phyloP scores from a whole-genome alignment of 768 basidiomycete genomes.

The Dacryopinax spathularia region DNA sequence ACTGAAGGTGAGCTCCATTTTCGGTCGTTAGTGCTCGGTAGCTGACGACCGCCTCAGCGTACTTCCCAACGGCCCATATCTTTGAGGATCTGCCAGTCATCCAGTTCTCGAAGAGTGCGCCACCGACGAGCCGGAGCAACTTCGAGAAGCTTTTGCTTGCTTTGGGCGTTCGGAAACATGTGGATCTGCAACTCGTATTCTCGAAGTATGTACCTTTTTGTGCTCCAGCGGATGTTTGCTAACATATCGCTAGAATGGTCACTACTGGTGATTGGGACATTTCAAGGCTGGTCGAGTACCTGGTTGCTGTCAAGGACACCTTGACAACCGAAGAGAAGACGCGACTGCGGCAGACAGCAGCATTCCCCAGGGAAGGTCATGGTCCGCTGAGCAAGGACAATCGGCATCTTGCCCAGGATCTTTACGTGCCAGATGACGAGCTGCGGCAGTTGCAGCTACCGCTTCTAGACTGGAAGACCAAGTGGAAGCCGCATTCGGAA shows the following conservation, averaged over 20 bases:
- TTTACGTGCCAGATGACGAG: conserved; percentile 71
- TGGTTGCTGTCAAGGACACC: conserved; percentile 62
- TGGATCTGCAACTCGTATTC: conserved; percentile 89
- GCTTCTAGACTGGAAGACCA: conserved; percentile 72
- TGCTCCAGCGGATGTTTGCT: background rate
- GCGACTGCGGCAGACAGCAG: conserved; percentile 47
- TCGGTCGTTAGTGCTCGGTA: background rate
- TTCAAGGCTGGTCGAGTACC: conserved; percentile 70
- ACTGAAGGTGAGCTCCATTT: conserved; percentile 29
- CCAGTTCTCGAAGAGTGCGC: conserved; percentile 48
- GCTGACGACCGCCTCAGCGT: conserved; percentile 26
- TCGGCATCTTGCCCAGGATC: conserved; percentile 50
- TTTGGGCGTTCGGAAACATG: conserved; percentile 78
- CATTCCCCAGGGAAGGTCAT: conserved; percentile 51
- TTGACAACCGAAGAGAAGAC: conserved; percentile 44
- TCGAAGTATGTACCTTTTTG: background rate
- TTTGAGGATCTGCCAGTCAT: conserved; percentile 84
- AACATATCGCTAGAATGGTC: conserved; percentile 45
- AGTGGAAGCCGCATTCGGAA: conserved; percentile 70
- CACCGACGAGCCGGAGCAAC: conserved; percentile 42
- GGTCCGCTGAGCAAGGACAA: conserved; percentile 11
- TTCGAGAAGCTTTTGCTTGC: conserved; percentile 57
- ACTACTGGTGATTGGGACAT: conserved; percentile 84
- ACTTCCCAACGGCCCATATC: conserved; percentile 73
- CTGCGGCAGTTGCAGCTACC: conserved; percentile 65